Base-by-base conservation (phyloP, 2,329 filamentous ascomycete species). In the Calonectria hawksworthii region DNA sequence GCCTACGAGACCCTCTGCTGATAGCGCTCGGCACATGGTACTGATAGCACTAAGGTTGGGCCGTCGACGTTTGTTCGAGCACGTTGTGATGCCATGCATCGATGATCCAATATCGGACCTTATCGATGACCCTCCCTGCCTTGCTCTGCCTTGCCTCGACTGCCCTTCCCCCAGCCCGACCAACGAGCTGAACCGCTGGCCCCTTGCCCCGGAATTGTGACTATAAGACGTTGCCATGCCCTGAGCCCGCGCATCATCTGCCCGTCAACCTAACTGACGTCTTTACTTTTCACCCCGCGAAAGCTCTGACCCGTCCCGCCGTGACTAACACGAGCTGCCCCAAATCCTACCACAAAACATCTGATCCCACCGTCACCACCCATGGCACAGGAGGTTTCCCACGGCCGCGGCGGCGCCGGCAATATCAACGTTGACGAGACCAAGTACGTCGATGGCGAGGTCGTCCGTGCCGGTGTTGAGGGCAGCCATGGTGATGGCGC, bases 381-480 rank as follows among this genome's bases (percentile, higher is more conserved):
- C 52, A 86, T 86, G 84, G 68, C 83, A 68, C 44, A 63, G 41
- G 90, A 92, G 82, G 88, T 92, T 68, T 92, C 90, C 21, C 90
- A 92, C 85, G 91, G 91, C 78, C 89, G 91, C 76, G 91, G 91
- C 74, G 91, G 91, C 78, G 90, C 89, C 26, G 91, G 92, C 80
- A 93, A 93, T 84, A 92, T 93, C 83, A 88, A 87, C 76, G 83
- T 85, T 41, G 91, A 93, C 81, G 83, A 88, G 75, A 92, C 90
- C 47, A 80, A 88, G 78, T 93, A 93, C 81, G 88, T 88, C 75
- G 92, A 93, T 77, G 92, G 91, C 79, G 90, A 91, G 76, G 90
- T 93, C 68, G 90, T 91, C 71, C 90, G 91, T 63, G 81, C 87
- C 54, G 91, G 90, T 65, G 81, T 85, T 4, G 86, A 87, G 81